Evolutionary conservation across 2,329 filamentous ascomycete genomes (phyloP).

Genomic region (Aureobasidium melanogenum): DNA sequence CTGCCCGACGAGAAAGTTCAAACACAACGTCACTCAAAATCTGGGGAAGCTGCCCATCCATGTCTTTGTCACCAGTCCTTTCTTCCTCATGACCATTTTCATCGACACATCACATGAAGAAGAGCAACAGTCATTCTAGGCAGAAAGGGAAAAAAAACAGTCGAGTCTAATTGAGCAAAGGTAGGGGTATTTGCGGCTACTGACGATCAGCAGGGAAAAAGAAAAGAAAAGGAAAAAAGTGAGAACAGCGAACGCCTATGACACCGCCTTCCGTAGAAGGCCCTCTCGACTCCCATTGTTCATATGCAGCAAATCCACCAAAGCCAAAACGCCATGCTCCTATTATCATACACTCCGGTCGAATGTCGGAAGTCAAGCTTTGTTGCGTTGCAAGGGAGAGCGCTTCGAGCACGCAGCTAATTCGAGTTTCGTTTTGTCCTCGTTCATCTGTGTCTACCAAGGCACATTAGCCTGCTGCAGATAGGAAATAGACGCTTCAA

Average conservation of each 20-base stretch:
- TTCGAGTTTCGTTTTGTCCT: neutral
- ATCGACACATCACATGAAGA: neutral
- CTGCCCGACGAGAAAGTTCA: neutral
- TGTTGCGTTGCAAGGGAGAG: too few species aligned
- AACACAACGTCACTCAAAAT: constrained; percentile 2
- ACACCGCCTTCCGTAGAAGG: constrained; percentile 5
- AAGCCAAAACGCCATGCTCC: neutral
- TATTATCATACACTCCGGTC: neutral
- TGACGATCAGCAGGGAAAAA: neutral
- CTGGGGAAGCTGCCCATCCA: constrained; percentile 9
- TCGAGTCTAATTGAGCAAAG: neutral
- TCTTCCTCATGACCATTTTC: neutral
- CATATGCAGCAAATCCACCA: neutral
- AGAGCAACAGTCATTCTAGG: neutral
- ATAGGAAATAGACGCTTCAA: neutral
- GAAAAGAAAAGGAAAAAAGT: neutral
- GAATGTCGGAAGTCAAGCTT: neutral
- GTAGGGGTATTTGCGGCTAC: neutral
- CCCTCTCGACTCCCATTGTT: neutral
- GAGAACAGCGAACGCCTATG: neutral
- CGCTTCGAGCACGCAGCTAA: neutral
- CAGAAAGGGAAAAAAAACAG: neutral
- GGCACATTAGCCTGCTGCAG: constrained; percentile 11
- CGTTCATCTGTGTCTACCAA: neutral
- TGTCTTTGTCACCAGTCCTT: neutral